Base-by-base conservation (phyloP, 129 eudicot species). In the Cynara cardunculus region DNA sequence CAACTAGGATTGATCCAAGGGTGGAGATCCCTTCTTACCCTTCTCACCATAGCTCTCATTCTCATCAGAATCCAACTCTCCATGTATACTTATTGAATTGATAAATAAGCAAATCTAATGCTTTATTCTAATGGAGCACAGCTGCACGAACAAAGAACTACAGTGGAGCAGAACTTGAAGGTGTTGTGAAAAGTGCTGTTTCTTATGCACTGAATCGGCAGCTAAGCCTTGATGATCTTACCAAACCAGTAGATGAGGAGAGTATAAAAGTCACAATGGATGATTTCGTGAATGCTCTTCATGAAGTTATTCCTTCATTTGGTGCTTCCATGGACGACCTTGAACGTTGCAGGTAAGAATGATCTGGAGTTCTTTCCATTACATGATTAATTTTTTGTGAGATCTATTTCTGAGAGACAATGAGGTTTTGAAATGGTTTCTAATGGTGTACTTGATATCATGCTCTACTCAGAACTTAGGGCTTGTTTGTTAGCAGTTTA, bases 111-210 rank as follows among this genome's bases (percentile, higher is more conserved):
- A 3, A 22, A 67, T n/a, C n/a, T 74, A 69, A 69, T 65, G 44
- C 32, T 21, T 31, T 82, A 25, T 76, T 76, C 5, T 73, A 71
- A 65, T 59, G 79, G 62, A 59, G 46, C 78, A 87, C 88, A 94
- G 99, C 98, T 86, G 97, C 98, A n/a, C 88, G 96, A 75, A 92
- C 99, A 81, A 96, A 96, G 86, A 96, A 96, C 84, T 96, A 87
- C 72, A 96, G 99, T 83, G 99, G 99, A 25, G 99, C 99, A 68
- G 98, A 96, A 81, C 99, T 96, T 82, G 99, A 96, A 89, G 99
- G 99, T 82, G 98, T 96, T 32, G 99, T 93, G 62, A 96, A 96
- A 83, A 96, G 99, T 96, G 99, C 97, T 0, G 99, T 93, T 14
- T 96, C 99, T 69, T 96, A 83, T 86, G 99, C 99, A 37, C 86